Evolutionary conservation across 345 rosid species (phyloP).

Genomic region (Eucalyptus regnans): DNA sequence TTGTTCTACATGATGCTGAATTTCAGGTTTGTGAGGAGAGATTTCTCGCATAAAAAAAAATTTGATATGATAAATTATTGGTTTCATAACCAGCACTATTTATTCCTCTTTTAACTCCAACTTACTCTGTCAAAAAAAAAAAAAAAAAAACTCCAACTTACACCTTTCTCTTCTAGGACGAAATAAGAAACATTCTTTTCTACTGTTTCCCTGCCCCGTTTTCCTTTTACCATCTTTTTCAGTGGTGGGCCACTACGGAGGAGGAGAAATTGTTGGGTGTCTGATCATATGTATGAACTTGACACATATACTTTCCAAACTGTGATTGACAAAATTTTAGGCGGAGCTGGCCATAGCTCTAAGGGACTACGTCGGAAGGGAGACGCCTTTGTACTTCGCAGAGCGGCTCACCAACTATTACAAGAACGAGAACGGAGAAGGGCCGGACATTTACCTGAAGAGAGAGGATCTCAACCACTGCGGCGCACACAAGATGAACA

Average conservation of each 20-base stretch:
- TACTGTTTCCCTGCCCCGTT: not conserved
- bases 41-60: not conserved
- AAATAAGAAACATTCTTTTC: not conserved
- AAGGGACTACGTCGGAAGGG: constrained; percentile 78
- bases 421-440: constrained; percentile 37
- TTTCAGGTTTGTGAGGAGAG: constrained; percentile 47
- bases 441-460: constrained; percentile 73
- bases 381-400: constrained; percentile 73
- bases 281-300: not conserved
- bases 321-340: constrained; percentile 2
- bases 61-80: no score
- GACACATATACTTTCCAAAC: not conserved
- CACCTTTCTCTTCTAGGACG: not conserved
- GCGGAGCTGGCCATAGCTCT: constrained; percentile 46
- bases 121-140: no score
- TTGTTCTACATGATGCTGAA: constrained; percentile 20
- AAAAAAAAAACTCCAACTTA: not conserved
- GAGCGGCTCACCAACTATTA: constrained; percentile 52
- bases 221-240: not conserved
- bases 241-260: not conserved
- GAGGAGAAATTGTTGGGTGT: not conserved
- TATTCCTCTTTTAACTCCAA: not conserved
- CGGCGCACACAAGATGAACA: constrained; percentile 82
- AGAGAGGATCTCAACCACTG: constrained; percentile 77
- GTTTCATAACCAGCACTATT: no score